Evolutionary conservation across 768 basidiomycete genomes (phyloP), one percentile per base, ranked within the genome.

Genomic region (Dentipellis sp.): DNA sequence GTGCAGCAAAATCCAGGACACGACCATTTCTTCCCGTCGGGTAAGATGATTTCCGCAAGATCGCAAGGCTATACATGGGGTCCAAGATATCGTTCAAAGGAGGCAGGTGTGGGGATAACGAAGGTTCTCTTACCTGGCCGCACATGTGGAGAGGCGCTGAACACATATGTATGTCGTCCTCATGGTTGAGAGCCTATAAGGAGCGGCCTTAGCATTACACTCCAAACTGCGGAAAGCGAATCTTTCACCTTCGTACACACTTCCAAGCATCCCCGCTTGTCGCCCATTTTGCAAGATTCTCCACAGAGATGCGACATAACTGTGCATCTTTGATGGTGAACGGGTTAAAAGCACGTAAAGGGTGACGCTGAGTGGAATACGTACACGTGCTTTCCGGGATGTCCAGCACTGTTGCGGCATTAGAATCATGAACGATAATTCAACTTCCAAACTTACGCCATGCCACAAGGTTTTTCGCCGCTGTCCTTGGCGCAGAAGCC

Each of bases 301-400:
- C 82, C 84, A 48, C 83, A 85, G 2, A 83, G 58, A 66, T 86
- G 78, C 23, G 67, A 62, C 29, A 72, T 75, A 1, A 76, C 71
- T 34, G 73, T 67, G 58, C 83, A 85, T 52, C 84, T 85, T 1
- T 14, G 14, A 42, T 19, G 40, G 8, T 10, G 7, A 10, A 16
- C 6, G 6, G 16, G 48, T 50, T 29, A 50, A 11, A 2, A 10
- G 21, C 8, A 10, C 8, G 21, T 22, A 9, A 22, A 23, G 21
- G 10, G 45, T 10, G 29, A 4, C 54, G 16, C 7, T 10, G 5
- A 1, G 22, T 17, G 34, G 40, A 29, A 17, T 10, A 61, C 76
- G 50, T 64, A 82, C 83, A 81, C 72, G 59, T 84, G 82, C 7
- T 67, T 69, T 14, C 79, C 80, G n/a, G 74, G 64, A 56, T 84